phyloP scores from a whole-genome alignment of 345 rosid species.

The Citrus hindsii region DNA sequence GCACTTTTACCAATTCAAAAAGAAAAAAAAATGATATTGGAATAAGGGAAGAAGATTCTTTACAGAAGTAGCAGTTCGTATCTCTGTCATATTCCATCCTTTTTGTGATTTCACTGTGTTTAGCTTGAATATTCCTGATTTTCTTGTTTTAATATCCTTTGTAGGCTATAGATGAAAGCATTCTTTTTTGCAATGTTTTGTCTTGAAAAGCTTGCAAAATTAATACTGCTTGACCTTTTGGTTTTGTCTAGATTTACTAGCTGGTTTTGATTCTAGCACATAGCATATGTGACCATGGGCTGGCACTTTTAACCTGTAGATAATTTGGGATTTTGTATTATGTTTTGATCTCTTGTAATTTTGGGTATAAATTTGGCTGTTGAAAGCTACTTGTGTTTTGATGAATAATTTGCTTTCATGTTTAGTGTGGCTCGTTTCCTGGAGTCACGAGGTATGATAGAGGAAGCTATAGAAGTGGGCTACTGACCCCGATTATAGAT shows the following conservation, averaged over 20 bases:
- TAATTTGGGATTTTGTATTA: not conserved
- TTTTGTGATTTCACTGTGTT: not conserved
- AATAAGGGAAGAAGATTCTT: not conserved
- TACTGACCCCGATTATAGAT: constrained; percentile 91
- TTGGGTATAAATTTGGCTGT: not conserved
- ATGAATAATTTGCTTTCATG: constrained; percentile 25
- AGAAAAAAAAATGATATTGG: not conserved
- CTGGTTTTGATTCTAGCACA: not conserved
- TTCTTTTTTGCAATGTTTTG: not conserved
- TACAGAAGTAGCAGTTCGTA: not conserved
- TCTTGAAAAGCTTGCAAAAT: not conserved
- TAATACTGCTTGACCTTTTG: not conserved
- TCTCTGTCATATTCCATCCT: not conserved
- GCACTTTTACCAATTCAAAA: not conserved
- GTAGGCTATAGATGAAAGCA: not conserved
- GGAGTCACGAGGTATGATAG: constrained; percentile 98
- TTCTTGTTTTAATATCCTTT: not conserved
- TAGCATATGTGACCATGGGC: too few relatives aligned
- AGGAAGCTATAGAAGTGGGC: constrained; percentile 97
- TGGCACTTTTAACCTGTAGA: not conserved
- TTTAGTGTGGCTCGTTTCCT: constrained; percentile 93
- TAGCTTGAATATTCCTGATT: not conserved
- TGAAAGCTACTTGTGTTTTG: constrained; percentile 7
- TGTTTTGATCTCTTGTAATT: not conserved
- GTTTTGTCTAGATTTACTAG: not conserved